A percentile compares a stretch with the other conserved stretches of the same genome.
Conservation (phyloP, 2,329 filamentous ascomycete genomes). For the Magnaporthales sp. region DNA sequence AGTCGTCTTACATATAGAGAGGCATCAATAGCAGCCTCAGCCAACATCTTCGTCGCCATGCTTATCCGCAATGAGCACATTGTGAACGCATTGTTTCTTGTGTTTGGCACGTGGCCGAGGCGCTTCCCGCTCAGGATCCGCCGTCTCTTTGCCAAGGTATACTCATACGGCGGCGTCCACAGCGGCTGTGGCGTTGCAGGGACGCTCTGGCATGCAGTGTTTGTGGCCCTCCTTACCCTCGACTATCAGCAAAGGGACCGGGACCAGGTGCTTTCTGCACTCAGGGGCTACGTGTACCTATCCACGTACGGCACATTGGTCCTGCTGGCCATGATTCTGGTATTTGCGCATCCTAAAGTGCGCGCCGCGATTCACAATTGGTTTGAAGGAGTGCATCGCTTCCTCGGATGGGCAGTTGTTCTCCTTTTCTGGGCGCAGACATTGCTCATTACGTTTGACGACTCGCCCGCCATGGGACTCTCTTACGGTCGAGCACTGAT, state of each 20-base stretch:
- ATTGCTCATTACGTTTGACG: slow-evolving; percentile 42
- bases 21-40: slow-evolving; percentile 16
- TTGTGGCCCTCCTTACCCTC: slow-evolving; percentile 25
- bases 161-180: slow-evolving; percentile 44
- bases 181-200: slow-evolving; percentile 41
- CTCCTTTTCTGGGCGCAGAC: slow-evolving; percentile 56
- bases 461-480: slow-evolving; percentile 21
- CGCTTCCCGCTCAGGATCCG: slow-evolving; percentile 31
- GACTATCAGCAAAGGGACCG: slow-evolving; percentile 11
- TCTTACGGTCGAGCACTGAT: slow-evolving; percentile 27
- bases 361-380: slow-evolving; percentile 22
- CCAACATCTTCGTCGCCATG: slow-evolving; percentile 35
- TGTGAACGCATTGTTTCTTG: slow-evolving; percentile 39
- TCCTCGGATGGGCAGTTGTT: slow-evolving; percentile 23
- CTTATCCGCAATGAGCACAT: slow-evolving; percentile 42
- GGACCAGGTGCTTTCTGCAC: slow-evolving; percentile 9
- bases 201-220: slow-evolving; percentile 34
- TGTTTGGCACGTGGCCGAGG: slow-evolving; percentile 24
- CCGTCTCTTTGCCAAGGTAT: slow-evolving; percentile 38
- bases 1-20: slow-evolving; percentile 12
- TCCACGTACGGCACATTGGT: slow-evolving; percentile 19
- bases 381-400: slow-evolving; percentile 26
- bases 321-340: slow-evolving; percentile 18
- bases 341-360: slow-evolving; percentile 19
- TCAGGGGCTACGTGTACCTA: slow-evolving; percentile 17